Conservation (phyloP, 164 flowering plant species). For the Protea cynaroides region DNA sequence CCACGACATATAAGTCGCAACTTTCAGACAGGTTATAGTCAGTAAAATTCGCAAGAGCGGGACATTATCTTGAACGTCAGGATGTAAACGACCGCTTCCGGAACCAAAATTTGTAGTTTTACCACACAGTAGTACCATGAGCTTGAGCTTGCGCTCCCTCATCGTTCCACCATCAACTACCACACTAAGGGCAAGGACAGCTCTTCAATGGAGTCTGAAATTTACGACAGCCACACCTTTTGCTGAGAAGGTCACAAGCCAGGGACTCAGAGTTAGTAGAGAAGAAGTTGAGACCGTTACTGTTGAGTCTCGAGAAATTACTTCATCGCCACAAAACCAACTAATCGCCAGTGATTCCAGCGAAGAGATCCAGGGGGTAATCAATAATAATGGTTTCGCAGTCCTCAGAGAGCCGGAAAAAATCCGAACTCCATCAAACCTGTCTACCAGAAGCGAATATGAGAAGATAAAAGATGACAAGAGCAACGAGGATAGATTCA, state of each 20-base stretch:
- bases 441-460: slow-evolving; percentile 6
- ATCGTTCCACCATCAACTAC: slow-evolving; percentile 1
- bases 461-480: slow-evolving; percentile 34
- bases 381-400: slow-evolving; percentile 13
- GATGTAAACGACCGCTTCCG: too few species aligned
- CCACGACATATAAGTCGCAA: too few species aligned
- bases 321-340: not conserved
- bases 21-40: too few species aligned
- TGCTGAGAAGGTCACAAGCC: not conserved
- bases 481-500: slow-evolving; percentile 38
- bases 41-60: too few species aligned
- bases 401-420: slow-evolving; percentile 12
- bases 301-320: not conserved
- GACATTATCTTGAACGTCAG: too few species aligned
- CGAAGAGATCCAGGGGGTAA: slow-evolving; percentile 14
- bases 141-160: slow-evolving; percentile 5
- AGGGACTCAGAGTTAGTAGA: slow-evolving; percentile 8
- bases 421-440: slow-evolving; percentile 3
- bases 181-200: not conserved
- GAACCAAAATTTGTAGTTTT: too few species aligned
- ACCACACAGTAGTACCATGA: not conserved
- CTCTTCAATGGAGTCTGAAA: slow-evolving; percentile 1
- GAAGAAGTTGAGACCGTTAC: slow-evolving; percentile 15
- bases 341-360: not conserved
- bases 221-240: not conserved